phyloP scores from a whole-genome alignment of 139 green algal species.

The Auxenochlorella pyrenoidosa region DNA sequence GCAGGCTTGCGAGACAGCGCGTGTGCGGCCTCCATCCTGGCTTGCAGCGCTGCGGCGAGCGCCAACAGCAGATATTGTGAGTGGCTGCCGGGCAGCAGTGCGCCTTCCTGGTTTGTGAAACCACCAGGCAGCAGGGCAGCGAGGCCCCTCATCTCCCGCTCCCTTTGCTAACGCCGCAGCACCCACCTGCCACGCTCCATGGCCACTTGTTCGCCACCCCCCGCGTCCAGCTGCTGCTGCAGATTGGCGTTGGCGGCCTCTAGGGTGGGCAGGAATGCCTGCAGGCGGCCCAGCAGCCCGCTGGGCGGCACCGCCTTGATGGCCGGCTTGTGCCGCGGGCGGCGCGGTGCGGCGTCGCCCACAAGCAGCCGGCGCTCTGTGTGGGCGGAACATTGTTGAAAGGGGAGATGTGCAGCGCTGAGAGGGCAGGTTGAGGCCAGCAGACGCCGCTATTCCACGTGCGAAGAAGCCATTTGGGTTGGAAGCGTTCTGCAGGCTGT shows the following conservation, averaged over 20 bases:
- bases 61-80: no score
- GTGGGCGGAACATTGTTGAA: no score
- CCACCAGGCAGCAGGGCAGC: no score
- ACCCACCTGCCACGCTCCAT: constrained; percentile 39
- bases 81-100: no score
- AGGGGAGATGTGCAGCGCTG: no score
- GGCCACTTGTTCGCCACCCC: neutral
- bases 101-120: no score
- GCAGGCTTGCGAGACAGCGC: neutral
- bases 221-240: constrained; percentile 16
- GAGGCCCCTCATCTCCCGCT: no score
- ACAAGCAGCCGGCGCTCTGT: constrained; percentile 35
- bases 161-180: no score
- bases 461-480: no score
- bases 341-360: neutral
- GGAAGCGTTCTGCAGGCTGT: no score
- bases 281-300: constrained; percentile 43
- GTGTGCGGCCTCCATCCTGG: neutral
- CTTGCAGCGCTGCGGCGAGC: neutral
- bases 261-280: constrained; percentile 51
- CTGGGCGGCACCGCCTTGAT: constrained; percentile 25
- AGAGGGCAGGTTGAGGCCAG: no score
- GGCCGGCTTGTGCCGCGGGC: constrained; percentile 5
- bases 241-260: constrained; percentile 47
- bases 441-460: neutral